Evolutionary conservation across 345 rosid genomes (phyloP).

Genomic region (Noccaea caerulescens): DNA sequence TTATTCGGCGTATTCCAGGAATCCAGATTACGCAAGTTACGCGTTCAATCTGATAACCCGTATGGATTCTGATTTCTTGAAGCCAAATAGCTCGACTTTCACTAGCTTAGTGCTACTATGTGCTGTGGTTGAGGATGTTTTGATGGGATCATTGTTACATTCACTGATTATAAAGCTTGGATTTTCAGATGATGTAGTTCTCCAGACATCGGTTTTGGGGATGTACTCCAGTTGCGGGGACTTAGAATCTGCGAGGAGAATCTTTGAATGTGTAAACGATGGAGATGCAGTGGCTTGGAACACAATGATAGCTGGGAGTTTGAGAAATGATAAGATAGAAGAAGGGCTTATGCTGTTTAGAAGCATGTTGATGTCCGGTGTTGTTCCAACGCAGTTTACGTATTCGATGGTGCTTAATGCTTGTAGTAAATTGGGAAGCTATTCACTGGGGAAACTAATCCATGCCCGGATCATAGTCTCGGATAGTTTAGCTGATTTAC

Average conservation of each 20-base stretch:
- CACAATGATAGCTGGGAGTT: conserved; percentile 65
- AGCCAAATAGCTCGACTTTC: conserved; percentile 69
- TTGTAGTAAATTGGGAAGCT: conserved; percentile 59
- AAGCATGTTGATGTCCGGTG: conserved; percentile 59
- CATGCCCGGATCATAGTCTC: conserved; percentile 63
- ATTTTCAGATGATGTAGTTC: conserved; percentile 48
- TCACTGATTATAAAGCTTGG: conserved; percentile 59
- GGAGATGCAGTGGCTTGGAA: conserved; percentile 83
- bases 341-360: conserved; percentile 53
- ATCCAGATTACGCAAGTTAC: conserved; percentile 35
- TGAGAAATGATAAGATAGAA: conserved; percentile 62
- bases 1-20: conserved; percentile 68
- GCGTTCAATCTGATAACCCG: conserved; percentile 45
- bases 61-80: conserved; percentile 54
- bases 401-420: conserved; percentile 74
- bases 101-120: conserved; percentile 73
- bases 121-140: conserved; percentile 53
- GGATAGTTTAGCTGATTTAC: conserved; percentile 60
- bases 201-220: conserved; percentile 79
- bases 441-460: conserved; percentile 49
- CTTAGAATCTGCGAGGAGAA: conserved; percentile 56
- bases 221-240: conserved; percentile 73
- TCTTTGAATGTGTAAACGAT: conserved; percentile 51
- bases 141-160: conserved; percentile 60
- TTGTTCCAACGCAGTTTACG: conserved; percentile 65